A percentile compares a stretch with the other conserved stretches of the same genome.
These are phyloP conservation scores for Candida pseudoviswanathii DNA, from an alignment of 1,139 yeast genomes.

Conservation along the genomic window DNA sequence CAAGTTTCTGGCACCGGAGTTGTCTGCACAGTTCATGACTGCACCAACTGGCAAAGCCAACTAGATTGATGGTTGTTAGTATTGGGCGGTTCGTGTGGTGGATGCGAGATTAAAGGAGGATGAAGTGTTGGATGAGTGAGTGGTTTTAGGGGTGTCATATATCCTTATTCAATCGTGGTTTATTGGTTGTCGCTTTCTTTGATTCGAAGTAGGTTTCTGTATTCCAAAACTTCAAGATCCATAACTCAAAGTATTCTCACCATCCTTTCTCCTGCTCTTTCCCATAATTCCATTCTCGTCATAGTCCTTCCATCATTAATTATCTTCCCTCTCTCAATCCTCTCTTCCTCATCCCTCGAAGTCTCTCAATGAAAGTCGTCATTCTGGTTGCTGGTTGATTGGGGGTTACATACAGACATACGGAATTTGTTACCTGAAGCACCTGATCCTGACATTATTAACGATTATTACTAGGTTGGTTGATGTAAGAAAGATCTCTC, in stretches of 20 bases:
- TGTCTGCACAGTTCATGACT: constrained; percentile 99
- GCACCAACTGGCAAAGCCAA: constrained; percentile 99
- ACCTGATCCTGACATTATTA: constrained; percentile 79
- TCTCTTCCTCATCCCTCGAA: not conserved
- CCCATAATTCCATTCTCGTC: not conserved
- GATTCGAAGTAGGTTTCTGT: not conserved
- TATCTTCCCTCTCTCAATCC: not conserved
- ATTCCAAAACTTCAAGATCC: not conserved
- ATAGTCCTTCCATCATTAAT: no score
- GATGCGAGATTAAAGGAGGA: not conserved
- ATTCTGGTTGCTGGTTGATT: no score
- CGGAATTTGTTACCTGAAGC: constrained; percentile 99
- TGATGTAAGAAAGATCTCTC: constrained; percentile 1
- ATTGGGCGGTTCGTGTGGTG: constrained; percentile 5
- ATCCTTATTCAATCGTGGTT: not conserved
- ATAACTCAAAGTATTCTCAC: not conserved
- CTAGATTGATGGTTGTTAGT: constrained; percentile 23
- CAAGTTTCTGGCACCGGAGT: constrained; percentile 99
- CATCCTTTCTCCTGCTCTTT: not conserved
- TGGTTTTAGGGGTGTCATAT: no score
- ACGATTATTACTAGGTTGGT: constrained; percentile 12
- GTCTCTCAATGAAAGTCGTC: no score
- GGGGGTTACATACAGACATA: constrained; percentile 81
- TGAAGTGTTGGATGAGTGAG: no score
- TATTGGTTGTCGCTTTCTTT: no score